Conservation (phyloP, 2,329 filamentous ascomycete species). For the Colletotrichum orbiculare region DNA sequence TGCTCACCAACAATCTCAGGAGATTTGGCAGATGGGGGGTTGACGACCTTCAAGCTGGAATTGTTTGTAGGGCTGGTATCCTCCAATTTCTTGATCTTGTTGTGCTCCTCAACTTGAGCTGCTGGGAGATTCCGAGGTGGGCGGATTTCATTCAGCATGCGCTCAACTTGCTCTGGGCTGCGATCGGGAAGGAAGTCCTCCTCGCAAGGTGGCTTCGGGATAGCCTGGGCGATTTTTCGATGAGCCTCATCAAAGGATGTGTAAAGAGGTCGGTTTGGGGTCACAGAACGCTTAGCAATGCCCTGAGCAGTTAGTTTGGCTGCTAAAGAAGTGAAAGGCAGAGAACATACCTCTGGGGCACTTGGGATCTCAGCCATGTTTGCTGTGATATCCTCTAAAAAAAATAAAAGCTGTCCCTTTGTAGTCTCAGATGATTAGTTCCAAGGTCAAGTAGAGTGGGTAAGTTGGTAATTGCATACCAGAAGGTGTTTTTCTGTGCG, state of each 20-base stretch:
- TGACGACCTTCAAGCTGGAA: not conserved
- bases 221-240: conserved; percentile 27
- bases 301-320: conserved; percentile 10
- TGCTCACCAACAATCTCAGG: no score
- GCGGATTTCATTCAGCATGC: conserved; percentile 1
- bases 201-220: conserved; percentile 15
- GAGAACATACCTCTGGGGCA: conserved; percentile 6
- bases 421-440: not conserved
- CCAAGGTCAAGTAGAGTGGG: no score
- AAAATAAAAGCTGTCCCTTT: no score
- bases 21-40: no score
- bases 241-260: conserved; percentile 34
- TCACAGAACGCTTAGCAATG: conserved; percentile 29
- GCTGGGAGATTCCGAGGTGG: no score
- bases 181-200: not conserved
- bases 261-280: conserved; percentile 32
- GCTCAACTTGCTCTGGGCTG: conserved; percentile 27
- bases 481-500: no score
- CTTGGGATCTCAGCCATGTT: conserved; percentile 8
- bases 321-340: not conserved
- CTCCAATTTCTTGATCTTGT: no score
- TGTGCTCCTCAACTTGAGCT: no score
- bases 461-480: no score
- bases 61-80: not conserved
- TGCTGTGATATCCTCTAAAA: no score